Evolutionary conservation across 495 filamentous ascomycete species (phyloP).

Genomic region (Neurospora hispaniola): DNA sequence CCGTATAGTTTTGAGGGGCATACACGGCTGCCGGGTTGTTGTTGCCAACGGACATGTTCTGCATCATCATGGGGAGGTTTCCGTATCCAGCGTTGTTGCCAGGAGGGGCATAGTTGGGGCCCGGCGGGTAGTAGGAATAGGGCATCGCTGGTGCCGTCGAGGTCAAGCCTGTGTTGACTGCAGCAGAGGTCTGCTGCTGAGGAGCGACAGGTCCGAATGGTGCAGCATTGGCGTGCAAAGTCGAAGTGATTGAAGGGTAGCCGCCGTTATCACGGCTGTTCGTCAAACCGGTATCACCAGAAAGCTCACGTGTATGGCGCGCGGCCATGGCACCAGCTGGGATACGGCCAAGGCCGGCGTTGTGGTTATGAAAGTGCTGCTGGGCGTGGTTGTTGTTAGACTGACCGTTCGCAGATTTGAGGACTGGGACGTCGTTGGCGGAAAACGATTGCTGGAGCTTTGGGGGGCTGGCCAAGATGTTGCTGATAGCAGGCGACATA

Average conservation of each 20-base stretch:
- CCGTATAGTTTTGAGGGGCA: constrained; percentile 38
- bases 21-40: constrained; percentile 31
- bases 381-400: constrained; percentile 57
- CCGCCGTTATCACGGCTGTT: constrained; percentile 40
- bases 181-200: constrained; percentile 21
- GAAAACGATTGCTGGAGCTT: constrained; percentile 85
- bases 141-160: constrained; percentile 24
- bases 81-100: constrained; percentile 22
- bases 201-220: constrained; percentile 49
- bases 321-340: constrained; percentile 48
- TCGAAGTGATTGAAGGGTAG: constrained; percentile 48
- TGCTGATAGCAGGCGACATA: constrained; percentile 27
- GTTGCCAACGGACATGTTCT: constrained; percentile 41
- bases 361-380: constrained; percentile 74
- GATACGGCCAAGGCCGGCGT: constrained; percentile 68
- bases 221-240: constrained; percentile 66
- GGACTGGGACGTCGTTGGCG: constrained; percentile 78
- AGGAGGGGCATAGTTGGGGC: constrained; percentile 18
- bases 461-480: constrained; percentile 43
- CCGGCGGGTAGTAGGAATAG: constrained; percentile 36
- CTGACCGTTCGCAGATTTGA: constrained; percentile 43
- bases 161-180: constrained; percentile 25
- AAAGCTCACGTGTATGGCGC: constrained; percentile 59
- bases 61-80: constrained; percentile 51
- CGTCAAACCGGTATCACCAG: constrained; percentile 28